Conservation (phyloP, 495 filamentous ascomycete species). For the Symbiotaphrina buchneri region DNA sequence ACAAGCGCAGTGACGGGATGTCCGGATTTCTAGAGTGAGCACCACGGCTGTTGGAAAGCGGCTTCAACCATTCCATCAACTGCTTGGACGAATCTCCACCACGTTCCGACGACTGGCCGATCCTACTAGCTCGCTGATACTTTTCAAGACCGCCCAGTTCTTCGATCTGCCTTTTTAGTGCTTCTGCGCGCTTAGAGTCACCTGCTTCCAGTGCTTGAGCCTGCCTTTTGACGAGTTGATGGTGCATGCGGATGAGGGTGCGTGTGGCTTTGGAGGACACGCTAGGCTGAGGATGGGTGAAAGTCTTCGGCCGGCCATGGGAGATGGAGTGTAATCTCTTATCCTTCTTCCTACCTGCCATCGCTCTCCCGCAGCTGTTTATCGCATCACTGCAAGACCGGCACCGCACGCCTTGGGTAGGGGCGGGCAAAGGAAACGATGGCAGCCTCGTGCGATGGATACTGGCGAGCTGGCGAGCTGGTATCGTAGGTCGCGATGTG, state of each 20-base stretch:
- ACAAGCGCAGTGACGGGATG: conserved; percentile 25
- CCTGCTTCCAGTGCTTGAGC: conserved; percentile 40
- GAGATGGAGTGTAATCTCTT: too few relatives aligned
- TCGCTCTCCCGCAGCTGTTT: too few relatives aligned
- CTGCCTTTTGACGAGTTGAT: conserved; percentile 58
- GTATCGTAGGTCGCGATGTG: too few relatives aligned
- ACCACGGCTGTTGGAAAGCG: conserved; percentile 8
- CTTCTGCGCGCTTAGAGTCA: conserved; percentile 28
- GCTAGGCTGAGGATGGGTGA: too few relatives aligned
- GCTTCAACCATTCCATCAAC: conserved; percentile 65
- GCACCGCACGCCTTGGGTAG: too few relatives aligned
- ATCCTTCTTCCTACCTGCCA: too few relatives aligned
- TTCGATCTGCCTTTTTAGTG: conserved; percentile 35
- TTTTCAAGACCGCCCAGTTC: conserved; percentile 53
- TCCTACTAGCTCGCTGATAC: conserved; percentile 79
- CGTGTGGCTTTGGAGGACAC: conserved; percentile 67
- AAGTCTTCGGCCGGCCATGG: too few relatives aligned
- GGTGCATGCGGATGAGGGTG: conserved; percentile 62
- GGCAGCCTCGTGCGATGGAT: too few relatives aligned
- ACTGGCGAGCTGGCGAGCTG: too few relatives aligned
- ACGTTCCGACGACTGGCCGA: conserved; percentile 61
- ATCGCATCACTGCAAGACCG: too few relatives aligned
- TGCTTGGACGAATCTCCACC: conserved; percentile 81
- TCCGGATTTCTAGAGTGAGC: conserved; percentile 6
- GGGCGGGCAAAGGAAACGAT: too few relatives aligned